These are phyloP conservation scores for Cymodocea nodosa DNA, from an alignment of 116 monocot genomes.

Conservation along the genomic window DNA sequence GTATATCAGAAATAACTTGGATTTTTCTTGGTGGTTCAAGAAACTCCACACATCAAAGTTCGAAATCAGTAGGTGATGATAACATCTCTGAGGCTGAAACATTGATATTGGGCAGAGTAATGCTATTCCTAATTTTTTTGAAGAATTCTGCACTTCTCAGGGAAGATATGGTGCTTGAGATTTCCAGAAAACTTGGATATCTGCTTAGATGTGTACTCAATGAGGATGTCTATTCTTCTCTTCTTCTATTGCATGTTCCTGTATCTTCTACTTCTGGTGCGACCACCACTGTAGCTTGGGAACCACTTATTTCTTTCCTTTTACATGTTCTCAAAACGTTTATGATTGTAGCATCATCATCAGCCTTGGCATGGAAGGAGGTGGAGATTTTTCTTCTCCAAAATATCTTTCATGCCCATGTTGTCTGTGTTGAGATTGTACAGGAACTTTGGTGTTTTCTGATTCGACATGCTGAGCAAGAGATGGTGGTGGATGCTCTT, in stretches of 20 bases:
- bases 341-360: constrained; percentile 56
- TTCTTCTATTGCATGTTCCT: constrained; percentile 54
- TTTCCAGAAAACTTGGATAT: constrained; percentile 49
- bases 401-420: constrained; percentile 77
- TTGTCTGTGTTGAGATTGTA: constrained; percentile 56
- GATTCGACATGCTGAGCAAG: constrained; percentile 52
- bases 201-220: constrained; percentile 38
- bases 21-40: neutral
- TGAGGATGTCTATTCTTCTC: constrained; percentile 44
- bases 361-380: constrained; percentile 32
- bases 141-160: constrained; percentile 40
- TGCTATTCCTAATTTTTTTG: constrained; percentile 62
- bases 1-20: neutral
- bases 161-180: constrained; percentile 47
- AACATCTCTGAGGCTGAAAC: constrained; percentile 10
- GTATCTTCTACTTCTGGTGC: constrained; percentile 24
- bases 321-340: constrained; percentile 57
- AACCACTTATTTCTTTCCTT: constrained; percentile 39
- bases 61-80: constrained; percentile 10
- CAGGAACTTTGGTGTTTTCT: constrained; percentile 70
- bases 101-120: constrained; percentile 35
- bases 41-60: constrained; percentile 11
- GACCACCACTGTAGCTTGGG: constrained; percentile 32
- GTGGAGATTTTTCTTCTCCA: constrained; percentile 49
- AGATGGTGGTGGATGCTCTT: constrained; percentile 25